Conservation (phyloP, 768 basidiomycete species). For the Mycena indigotica region DNA sequence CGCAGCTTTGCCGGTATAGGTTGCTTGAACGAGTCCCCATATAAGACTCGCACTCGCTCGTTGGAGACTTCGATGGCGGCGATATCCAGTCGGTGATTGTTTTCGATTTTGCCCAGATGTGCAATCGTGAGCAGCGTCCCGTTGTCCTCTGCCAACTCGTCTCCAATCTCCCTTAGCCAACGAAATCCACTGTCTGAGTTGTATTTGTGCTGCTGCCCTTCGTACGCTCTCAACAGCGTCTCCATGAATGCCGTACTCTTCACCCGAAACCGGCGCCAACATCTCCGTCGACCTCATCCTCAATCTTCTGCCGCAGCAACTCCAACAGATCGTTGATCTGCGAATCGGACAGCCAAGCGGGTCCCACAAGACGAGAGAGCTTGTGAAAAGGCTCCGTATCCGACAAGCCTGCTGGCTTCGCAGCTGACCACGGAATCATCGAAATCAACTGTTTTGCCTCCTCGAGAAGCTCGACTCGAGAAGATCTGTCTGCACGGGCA, state of each 20-base stretch:
- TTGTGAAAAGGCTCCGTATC: neutral
- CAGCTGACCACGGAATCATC: slow-evolving; percentile 8
- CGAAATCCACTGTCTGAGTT: neutral
- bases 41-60: neutral
- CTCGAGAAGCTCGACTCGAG: neutral
- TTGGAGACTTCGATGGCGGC: neutral
- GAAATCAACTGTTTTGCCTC: neutral
- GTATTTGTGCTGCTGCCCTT: neutral
- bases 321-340: slow-evolving; percentile 7
- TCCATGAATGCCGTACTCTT: neutral
- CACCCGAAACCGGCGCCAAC: neutral
- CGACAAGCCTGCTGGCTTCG: slow-evolving; percentile 3
- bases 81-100: slow-evolving; percentile 5
- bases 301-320: neutral
- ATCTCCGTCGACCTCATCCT: neutral
- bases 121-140: slow-evolving; percentile 1
- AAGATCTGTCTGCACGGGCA: no score
- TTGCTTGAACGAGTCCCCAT: slow-evolving; percentile 4
- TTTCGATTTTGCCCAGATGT: slow-evolving; percentile 1
- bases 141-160: neutral
- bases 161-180: slow-evolving; percentile 2
- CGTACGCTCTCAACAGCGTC: slow-evolving; percentile 4
- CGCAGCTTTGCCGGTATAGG: neutral
- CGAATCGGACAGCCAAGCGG: slow-evolving; percentile 1
- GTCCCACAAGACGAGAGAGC: slow-evolving; percentile 5